A percentile compares a stretch with the other conserved stretches of the same genome.
Evolutionary conservation across 495 filamentous ascomycete genomes (phyloP).

Genomic region (Daldinia decipiens): DNA sequence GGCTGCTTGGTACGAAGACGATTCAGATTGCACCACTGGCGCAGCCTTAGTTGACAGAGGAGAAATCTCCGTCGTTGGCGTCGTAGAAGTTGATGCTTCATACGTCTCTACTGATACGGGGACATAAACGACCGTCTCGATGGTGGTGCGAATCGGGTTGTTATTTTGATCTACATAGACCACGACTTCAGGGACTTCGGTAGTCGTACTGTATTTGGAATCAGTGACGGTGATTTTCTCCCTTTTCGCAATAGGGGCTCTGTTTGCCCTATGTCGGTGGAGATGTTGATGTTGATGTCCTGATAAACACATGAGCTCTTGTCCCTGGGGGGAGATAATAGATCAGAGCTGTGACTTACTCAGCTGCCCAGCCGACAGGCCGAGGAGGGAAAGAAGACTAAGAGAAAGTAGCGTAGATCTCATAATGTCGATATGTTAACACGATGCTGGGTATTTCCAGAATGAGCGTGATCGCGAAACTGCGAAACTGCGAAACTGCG

Average conservation of each 20-base stretch:
- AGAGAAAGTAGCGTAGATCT: slow-evolving; percentile 30
- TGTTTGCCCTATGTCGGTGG: slow-evolving; percentile 38
- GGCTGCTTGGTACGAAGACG: slow-evolving; percentile 3
- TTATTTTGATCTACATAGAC: slow-evolving; percentile 74
- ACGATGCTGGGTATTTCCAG: slow-evolving; percentile 11
- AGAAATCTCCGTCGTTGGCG: slow-evolving; percentile 21
- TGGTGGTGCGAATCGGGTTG: slow-evolving; percentile 57
- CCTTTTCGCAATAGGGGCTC: slow-evolving; percentile 23
- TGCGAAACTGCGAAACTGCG: slow-evolving; percentile 6
- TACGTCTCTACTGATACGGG: slow-evolving; percentile 31
- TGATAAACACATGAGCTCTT: slow-evolving; percentile 27
- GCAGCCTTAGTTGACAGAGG: slow-evolving; percentile 28
- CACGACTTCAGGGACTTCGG: slow-evolving; percentile 60
- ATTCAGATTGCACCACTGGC: slow-evolving; percentile 14
- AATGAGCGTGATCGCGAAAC: slow-evolving; percentile 13
- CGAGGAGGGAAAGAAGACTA: slow-evolving; percentile 38
- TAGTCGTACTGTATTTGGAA: slow-evolving; percentile 25
- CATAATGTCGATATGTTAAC: slow-evolving; percentile 37
- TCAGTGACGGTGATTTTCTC: slow-evolving; percentile 43
- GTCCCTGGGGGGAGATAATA: neutral
- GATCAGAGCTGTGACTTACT: slow-evolving; percentile 35
- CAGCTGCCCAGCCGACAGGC: slow-evolving; percentile 44
- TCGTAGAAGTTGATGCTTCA: slow-evolving; percentile 15
- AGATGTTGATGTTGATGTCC: slow-evolving; percentile 43
- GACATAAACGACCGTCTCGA: slow-evolving; percentile 46